Base-by-base conservation (phyloP, 257 asterid species). In the Henckelia pumila region DNA sequence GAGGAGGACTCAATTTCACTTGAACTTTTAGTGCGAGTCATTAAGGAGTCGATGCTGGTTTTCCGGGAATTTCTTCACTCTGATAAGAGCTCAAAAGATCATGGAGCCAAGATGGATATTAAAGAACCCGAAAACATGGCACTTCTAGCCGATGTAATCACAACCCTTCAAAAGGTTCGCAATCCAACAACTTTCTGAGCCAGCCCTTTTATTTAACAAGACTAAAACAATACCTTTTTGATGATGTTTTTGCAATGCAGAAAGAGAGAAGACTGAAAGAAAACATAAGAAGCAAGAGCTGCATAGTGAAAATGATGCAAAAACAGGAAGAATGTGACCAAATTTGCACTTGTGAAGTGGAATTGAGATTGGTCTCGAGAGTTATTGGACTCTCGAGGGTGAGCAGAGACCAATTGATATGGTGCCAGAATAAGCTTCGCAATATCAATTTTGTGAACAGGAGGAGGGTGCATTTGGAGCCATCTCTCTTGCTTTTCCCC, bases 401-500 rank as follows among this genome's bases (percentile, higher is more conserved):
- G 64, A 84, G 78, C 20, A 75, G 17, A 5, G 94, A 92, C 33
- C 84, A 82, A 28, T 37, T 88, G 59, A 24, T 83, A 1, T 92
- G 98, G 98, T 92, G 98, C 74, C 78, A 72, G 65, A 80, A 74
- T 56, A 92, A 92, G 71, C 78, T 92, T 59, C 61, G 73, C 73
- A 77, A 75, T 76, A 82, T 92, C 23, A 81, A 71, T 76, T 79
- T 89, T 77, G 81, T 71, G 49, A 16, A 16, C 53, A 78, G 78
- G 52, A 78, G 84, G 71, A 82, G 77, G 75, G 77, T 89, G 68
- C 73, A 67, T 33, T 73, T 88, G 50, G 98, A 89, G 68, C 82
- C 89, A 7, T 81, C 77, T 32, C 89, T 89, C 76, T 77, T 78
- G 63, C 92, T 92, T 74, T 92, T 92, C 44, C 98, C 98, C n/a